Conservation (phyloP, 495 filamentous ascomycete genomes). For the Daldinia decipiens region DNA sequence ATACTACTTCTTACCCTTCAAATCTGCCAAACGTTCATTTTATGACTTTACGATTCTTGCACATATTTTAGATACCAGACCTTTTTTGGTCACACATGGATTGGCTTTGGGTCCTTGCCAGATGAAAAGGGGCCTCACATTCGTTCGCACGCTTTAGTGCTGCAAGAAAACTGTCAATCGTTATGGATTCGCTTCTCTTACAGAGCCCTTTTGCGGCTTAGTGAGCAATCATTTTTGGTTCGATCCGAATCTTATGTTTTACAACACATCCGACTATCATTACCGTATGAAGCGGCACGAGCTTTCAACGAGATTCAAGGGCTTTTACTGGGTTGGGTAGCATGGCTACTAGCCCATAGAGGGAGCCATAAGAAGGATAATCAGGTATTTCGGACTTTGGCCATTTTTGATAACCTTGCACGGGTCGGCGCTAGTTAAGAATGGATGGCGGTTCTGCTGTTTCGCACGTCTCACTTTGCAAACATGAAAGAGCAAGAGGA, state of each 20-base stretch:
- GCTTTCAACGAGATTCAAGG: slow-evolving; percentile 16
- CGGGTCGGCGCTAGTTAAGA: slow-evolving; percentile 44
- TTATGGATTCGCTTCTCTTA: slow-evolving; percentile 29
- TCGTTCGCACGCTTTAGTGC: slow-evolving; percentile 25
- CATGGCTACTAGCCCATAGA: slow-evolving; percentile 17
- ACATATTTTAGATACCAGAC: slow-evolving; percentile 45
- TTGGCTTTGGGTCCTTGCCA: slow-evolving; percentile 36
- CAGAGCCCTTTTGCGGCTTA: slow-evolving; percentile 6
- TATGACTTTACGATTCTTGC: slow-evolving; percentile 44
- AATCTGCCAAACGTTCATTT: slow-evolving; percentile 29
- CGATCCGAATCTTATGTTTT: slow-evolving; percentile 11
- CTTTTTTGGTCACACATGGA: slow-evolving; percentile 34
- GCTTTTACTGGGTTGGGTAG: slow-evolving; percentile 18
- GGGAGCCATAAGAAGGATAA: slow-evolving; percentile 30
- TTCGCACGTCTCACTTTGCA: slow-evolving; percentile 41
- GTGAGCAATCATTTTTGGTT: not conserved
- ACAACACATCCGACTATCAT: slow-evolving; percentile 11
- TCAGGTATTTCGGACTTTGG: slow-evolving; percentile 35
- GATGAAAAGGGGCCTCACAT: slow-evolving; percentile 29
- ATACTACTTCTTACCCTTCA: slow-evolving; percentile 26
- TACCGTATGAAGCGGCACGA: slow-evolving; percentile 11
- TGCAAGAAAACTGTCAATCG: slow-evolving; percentile 23
- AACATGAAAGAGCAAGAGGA: slow-evolving; percentile 39
- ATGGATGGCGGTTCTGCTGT: slow-evolving; percentile 44
- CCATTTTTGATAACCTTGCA: slow-evolving; percentile 38